phyloP scores from a whole-genome alignment of 169 alveolate genomes.

The Perkinsus olseni region DNA sequence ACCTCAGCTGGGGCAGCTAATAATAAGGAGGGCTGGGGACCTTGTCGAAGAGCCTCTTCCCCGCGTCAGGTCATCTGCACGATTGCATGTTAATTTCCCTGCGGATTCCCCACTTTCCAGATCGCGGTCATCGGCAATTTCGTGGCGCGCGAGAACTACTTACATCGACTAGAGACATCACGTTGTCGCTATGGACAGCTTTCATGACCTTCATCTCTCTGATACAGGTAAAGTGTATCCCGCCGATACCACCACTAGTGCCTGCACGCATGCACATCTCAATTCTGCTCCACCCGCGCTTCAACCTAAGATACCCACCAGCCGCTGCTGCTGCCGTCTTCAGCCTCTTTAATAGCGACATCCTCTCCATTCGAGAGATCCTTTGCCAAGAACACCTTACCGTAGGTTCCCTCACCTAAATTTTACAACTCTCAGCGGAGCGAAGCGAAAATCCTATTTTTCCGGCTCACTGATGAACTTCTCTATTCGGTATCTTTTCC shows the following conservation, averaged over 20 bases:
- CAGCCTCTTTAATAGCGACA: not conserved
- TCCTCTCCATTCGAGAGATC: not conserved
- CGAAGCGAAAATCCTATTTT: not conserved
- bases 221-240: not conserved
- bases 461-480: not conserved
- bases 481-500: not conserved
- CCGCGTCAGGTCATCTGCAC: too few species aligned
- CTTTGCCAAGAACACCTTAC: not conserved
- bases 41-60: too few species aligned
- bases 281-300: not conserved
- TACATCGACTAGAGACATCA: not conserved
- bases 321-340: not conserved
- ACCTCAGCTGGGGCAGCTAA: too few species aligned
- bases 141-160: not conserved
- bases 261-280: not conserved
- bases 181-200: not conserved
- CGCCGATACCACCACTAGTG: not conserved
- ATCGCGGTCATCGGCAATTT: too few species aligned
- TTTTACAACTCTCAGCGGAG: not conserved
- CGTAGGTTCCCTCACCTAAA: constrained; percentile 1
- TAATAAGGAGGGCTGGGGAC: too few species aligned
- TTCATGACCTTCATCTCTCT: not conserved
- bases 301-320: not conserved
- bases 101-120: too few species aligned
- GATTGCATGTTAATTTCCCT: too few species aligned